Base-by-base conservation (phyloP, 495 filamentous ascomycete genomes). In the Cudoniella acicularis region DNA sequence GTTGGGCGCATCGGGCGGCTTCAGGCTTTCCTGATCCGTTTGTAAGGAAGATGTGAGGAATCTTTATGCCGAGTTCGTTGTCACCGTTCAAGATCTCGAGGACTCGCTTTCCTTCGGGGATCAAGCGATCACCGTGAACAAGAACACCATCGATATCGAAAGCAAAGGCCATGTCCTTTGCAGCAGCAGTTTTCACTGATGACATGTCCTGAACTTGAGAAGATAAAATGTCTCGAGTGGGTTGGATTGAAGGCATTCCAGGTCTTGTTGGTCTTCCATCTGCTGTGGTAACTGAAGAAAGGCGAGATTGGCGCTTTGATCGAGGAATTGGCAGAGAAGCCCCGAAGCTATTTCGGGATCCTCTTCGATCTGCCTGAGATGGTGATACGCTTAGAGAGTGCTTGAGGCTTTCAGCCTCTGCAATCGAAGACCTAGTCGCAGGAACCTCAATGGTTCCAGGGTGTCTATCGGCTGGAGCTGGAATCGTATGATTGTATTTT, bases 331-430 rank as follows among this genome's bases (percentile, higher is more conserved):
- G 89, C 10, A 92, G 82, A 16, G 86, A 83, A 41, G 86, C 78
- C 49, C 88, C 88, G 64, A 92, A 91, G 11, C 88, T 91, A 80
- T 91, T 92, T 59, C 88, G 81, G 30, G 89, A 91, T 21, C 83
- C 76, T 49, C 88, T 75, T 36, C 87, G 76, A 54, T 86, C 82
- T 69, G 80, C 83, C 70, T 81, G 79, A 1, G 87, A 90, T 6
- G 87, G 87, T 2, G 79, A 70, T 25, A 85, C 69, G 60, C 84
- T 88, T 70, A 91, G 74, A 57, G 81, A 80, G 76, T 91, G 88
- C 87, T 91, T 90, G 72, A 84, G 85, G 53, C 81, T 74, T 22
- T 82, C 75, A 24, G 84, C 82, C 73, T 91, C 83, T 17, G 87
- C 83, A 62, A 89, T 81, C 36, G 85, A 80, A 27, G 85, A 88